Evolutionary conservation across 2,329 filamentous ascomycete genomes (phyloP).

Genomic region (Endoconidiophora laricicola): DNA sequence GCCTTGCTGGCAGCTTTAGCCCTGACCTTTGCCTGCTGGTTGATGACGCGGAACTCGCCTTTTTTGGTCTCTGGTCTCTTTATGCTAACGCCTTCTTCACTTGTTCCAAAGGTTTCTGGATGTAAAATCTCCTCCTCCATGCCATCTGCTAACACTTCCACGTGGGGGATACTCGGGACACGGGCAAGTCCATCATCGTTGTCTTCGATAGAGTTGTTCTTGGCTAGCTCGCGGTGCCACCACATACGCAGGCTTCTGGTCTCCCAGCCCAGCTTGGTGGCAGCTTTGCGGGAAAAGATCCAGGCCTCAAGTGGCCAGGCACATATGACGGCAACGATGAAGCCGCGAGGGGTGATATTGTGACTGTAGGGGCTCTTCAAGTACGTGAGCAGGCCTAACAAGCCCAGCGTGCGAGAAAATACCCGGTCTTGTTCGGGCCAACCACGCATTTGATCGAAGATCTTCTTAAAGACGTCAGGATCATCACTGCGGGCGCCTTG

Average conservation of each 20-base stretch:
- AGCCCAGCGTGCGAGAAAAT: constrained; percentile 10
- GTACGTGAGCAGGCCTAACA: constrained; percentile 9
- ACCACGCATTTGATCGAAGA: constrained; percentile 1
- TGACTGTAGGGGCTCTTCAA: constrained; percentile 6
- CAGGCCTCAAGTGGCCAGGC: constrained; percentile 11
- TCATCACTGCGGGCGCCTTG: not conserved
- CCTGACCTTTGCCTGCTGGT: constrained; percentile 6
- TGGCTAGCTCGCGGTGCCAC: constrained; percentile 8
- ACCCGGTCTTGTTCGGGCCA: constrained; percentile 10
- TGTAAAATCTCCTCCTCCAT: constrained; percentile 11
- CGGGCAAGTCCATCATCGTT: constrained; percentile 4
- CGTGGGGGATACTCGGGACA: not conserved
- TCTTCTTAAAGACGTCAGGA: constrained; percentile 1
- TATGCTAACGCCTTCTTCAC: constrained; percentile 7
- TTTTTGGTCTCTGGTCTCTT: constrained; percentile 2
- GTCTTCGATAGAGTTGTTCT: constrained; percentile 4
- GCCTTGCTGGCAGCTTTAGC: constrained; percentile 1
- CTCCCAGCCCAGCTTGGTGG: constrained; percentile 11
- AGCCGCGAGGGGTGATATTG: constrained; percentile 5
- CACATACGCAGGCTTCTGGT: constrained; percentile 3
- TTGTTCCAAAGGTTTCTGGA: constrained; percentile 8
- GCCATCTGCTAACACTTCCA: constrained; percentile 6
- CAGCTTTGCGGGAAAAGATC: constrained; percentile 6
- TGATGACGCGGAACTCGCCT: constrained; percentile 5
- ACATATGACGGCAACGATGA: constrained; percentile 4